Evolutionary conservation across 1,284 basidiomycete species (phyloP), one percentile per base, ranked within the genome.

Genomic region (Cryptococcus hybrid): DNA sequence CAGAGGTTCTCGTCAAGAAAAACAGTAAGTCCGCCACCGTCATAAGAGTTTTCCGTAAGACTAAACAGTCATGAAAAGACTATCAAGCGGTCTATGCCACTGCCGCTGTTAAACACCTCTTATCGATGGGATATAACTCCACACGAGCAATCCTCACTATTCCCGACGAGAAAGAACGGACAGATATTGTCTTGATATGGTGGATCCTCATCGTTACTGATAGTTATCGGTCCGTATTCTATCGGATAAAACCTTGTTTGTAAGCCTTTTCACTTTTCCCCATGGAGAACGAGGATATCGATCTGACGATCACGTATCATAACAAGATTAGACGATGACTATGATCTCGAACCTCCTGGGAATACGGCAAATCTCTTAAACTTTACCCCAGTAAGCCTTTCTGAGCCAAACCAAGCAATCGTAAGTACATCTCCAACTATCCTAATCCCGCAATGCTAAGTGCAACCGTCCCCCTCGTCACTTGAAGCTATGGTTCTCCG

Each of bases 191-290:
- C 47, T 91, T 89, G 70, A 86, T 90, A 1, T 94, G 90, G 89
- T 87, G 85, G 84, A 80, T 84, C 74, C 83, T 84, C 13, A 84
- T 82, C 68, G 68, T 86, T 37, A 78, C 80, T 3, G 87, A 88
- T 59, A 83, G 84, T 0, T 84, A 83, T 64, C 80, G 82, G 40
- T 79, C 84, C 1, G 81, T 83, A 43, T 86, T 85, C 71, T 84
- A 85, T 72, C 81, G 85, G 42, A 78, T 84, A 40, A 84, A 84
- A 71, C 85, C 85, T 3, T 73, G 80, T 64, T 73, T 86, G 86
- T 90, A 58, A 82, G 88, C 6, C 30, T 24, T 8, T 18, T 24
- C 13, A 39, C 8, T 24, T 61, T 80, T 82, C 57, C 24, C 45
- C 47, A 37, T 8, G 55, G 70, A 18, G 18, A 18, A 18, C 18